A percentile compares a stretch with the other conserved stretches of the same genome.
Evolutionary conservation across 306 rosid species (phyloP).

Genomic region (Echinosophora koreensis): DNA sequence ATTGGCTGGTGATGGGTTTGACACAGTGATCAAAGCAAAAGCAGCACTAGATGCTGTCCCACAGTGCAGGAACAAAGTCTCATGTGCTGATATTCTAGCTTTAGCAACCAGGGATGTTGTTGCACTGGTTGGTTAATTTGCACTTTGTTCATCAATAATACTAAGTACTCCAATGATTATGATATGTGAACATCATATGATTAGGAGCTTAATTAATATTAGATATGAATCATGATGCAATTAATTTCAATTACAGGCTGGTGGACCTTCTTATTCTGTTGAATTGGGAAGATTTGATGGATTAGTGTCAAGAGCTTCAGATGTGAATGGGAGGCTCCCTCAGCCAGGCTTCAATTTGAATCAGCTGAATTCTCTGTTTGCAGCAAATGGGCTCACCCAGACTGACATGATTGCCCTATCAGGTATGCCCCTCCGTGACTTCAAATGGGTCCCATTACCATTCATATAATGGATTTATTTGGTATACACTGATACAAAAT

Average conservation of each 20-base stretch:
- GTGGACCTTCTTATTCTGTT: slow-evolving; percentile 72
- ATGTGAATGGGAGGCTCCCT: slow-evolving; percentile 72
- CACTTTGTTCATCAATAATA: neutral
- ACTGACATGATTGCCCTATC: slow-evolving; percentile 88
- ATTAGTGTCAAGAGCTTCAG: slow-evolving; percentile 60
- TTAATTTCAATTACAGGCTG: slow-evolving; percentile 52
- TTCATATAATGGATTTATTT: too few relatives aligned
- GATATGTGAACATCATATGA: neutral
- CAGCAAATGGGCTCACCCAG: slow-evolving; percentile 62
- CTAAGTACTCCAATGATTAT: neutral
- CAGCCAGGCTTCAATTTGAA: slow-evolving; percentile 59
- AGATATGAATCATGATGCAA: neutral
- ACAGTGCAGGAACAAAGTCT: slow-evolving; percentile 73
- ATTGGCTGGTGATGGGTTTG: slow-evolving; percentile 87
- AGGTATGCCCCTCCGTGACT: slow-evolving; percentile 48
- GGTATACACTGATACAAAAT: too few relatives aligned
- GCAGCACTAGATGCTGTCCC: slow-evolving; percentile 76
- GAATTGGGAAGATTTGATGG: slow-evolving; percentile 88
- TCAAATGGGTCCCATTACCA: neutral
- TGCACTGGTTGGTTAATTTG: slow-evolving; percentile 56
- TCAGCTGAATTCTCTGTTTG: slow-evolving; percentile 70
- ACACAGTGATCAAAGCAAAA: slow-evolving; percentile 85
- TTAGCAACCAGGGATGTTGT: slow-evolving; percentile 78
- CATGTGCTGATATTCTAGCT: slow-evolving; percentile 87
- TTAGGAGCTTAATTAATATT: too few relatives aligned